Evolutionary conservation across 2,329 filamentous ascomycete species (phyloP).

Genomic region (Phaeosphaeria sp.): DNA sequence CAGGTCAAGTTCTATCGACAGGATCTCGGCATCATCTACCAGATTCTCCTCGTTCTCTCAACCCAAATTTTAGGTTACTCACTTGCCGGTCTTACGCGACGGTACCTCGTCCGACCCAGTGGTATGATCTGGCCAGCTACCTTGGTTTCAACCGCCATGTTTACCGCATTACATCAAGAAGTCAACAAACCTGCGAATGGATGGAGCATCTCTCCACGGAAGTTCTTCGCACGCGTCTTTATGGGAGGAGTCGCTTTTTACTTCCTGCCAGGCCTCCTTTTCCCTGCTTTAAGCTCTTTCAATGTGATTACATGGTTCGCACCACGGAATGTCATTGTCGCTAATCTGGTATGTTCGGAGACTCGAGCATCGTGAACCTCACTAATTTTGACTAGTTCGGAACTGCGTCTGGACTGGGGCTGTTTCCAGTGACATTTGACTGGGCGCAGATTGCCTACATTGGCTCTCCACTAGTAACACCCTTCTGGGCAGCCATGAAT

Average conservation of each 20-base stretch:
- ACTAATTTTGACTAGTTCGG: slow-evolving; percentile 64
- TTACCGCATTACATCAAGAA: slow-evolving; percentile 82
- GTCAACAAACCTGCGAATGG: slow-evolving; percentile 83
- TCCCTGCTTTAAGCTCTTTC: slow-evolving; percentile 88
- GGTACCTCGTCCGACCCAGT: slow-evolving; percentile 82
- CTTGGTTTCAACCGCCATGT: slow-evolving; percentile 88
- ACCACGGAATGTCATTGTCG: slow-evolving; percentile 82
- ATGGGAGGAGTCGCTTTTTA: slow-evolving; percentile 78
- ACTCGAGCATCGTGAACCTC: neutral
- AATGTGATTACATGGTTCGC: slow-evolving; percentile 89
- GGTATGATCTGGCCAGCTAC: slow-evolving; percentile 94
- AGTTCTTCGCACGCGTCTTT: slow-evolving; percentile 82
- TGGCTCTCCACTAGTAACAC: slow-evolving; percentile 81
- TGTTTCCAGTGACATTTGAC: slow-evolving; percentile 88
- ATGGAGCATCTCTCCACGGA: slow-evolving; percentile 82
- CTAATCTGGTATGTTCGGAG: slow-evolving; percentile 69
- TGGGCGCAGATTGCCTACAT: slow-evolving; percentile 92
- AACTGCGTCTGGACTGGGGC: slow-evolving; percentile 80
- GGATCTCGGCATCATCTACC: slow-evolving; percentile 76
- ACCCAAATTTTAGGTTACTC: slow-evolving; percentile 88
- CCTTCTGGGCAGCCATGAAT: slow-evolving; percentile 87
- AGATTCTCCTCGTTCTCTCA: slow-evolving; percentile 82
- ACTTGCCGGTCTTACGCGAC: slow-evolving; percentile 80
- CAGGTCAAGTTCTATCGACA: slow-evolving; percentile 90
- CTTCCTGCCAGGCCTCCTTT: slow-evolving; percentile 81